phyloP scores from a whole-genome alignment of 257 asterid genomes.

The Solanum tacnaense region DNA sequence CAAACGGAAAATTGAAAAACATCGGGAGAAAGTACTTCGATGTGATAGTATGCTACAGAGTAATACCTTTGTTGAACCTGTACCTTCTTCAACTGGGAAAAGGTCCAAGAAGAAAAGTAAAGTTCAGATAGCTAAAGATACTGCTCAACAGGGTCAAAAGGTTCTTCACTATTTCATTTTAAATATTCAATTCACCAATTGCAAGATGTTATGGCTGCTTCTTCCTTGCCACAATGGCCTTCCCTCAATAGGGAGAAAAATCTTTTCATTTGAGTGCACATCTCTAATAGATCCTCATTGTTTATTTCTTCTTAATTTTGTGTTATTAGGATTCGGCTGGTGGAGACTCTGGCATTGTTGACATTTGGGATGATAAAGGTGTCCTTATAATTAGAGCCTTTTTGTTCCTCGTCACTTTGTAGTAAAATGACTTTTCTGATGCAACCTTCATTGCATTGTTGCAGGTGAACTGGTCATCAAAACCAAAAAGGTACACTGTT shows the following conservation, averaged over 20 bases:
- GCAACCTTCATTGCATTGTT: neutral
- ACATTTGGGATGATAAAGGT: conserved; percentile 67
- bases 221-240: neutral
- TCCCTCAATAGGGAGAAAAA: neutral
- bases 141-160: conserved; percentile 16
- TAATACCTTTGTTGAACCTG: conserved; percentile 58
- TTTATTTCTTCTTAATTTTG: neutral
- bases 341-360: conserved; percentile 35
- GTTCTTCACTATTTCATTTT: conserved; percentile 18
- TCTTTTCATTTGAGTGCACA: neutral
- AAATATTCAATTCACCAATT: neutral
- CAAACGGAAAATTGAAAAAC: conserved; percentile 79
- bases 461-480: conserved; percentile 43
- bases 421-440: conserved; percentile 9
- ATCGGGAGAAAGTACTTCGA: conserved; percentile 58
- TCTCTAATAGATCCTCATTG: neutral
- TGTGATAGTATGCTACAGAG: conserved; percentile 68
- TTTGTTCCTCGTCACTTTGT: neutral
- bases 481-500: conserved; percentile 37
- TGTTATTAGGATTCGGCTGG: conserved; percentile 29
- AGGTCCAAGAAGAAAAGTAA: conserved; percentile 40
- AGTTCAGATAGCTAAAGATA: conserved; percentile 17
- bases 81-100: conserved; percentile 64
- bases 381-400: neutral
- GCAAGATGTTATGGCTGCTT: neutral